Conservation (phyloP, 345 rosid genomes). For the Eutrema japonicum region DNA sequence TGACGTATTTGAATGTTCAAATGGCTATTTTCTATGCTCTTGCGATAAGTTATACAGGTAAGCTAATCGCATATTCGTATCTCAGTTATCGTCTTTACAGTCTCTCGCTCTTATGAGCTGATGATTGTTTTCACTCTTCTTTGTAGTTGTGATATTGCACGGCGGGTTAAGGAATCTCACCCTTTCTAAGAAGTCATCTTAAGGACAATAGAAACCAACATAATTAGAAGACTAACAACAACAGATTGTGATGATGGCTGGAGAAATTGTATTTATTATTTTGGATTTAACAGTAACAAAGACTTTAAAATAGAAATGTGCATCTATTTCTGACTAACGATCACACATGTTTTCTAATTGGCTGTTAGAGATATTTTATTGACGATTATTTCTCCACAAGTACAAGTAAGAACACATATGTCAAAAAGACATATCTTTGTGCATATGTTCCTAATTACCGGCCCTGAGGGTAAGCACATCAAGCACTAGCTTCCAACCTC, state of each 20-base stretch:
- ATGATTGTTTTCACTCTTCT: neutral
- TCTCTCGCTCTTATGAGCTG: neutral
- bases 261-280: too few relatives aligned
- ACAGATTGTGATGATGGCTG: neutral
- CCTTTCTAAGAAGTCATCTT: neutral
- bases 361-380: too few relatives aligned
- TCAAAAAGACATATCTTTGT: too few relatives aligned
- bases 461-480: too few relatives aligned
- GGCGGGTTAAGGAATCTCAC: neutral
- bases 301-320: too few relatives aligned
- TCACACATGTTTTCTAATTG: too few relatives aligned
- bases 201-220: neutral
- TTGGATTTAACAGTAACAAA: neutral
- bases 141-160: conserved; percentile 14
- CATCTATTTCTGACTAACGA: too few relatives aligned
- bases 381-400: too few relatives aligned
- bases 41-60: conserved; percentile 3
- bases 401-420: too few relatives aligned
- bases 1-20: conserved; percentile 1
- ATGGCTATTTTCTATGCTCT: conserved; percentile 11
- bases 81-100: neutral
- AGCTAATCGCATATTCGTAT: neutral
- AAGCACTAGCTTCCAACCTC: too few relatives aligned
- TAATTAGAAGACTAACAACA: neutral
- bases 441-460: too few relatives aligned